A percentile compares a stretch with the other conserved stretches of the same genome.
Conservation (phyloP, 2,329 filamentous ascomycete species). For the Hypoxylon sp. region DNA sequence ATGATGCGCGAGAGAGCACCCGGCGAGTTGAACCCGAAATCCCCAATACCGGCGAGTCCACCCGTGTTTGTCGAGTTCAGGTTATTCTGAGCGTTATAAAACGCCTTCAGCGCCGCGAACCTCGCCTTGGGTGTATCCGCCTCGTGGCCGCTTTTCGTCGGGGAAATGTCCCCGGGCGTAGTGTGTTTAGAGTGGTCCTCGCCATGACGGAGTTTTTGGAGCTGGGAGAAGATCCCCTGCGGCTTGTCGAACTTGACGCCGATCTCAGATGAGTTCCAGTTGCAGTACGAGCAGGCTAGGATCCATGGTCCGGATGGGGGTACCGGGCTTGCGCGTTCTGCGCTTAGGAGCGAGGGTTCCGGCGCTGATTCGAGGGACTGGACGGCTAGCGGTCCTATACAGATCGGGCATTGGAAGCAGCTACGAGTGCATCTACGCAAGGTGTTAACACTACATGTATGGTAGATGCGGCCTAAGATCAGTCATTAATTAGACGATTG, state of each 20-base stretch:
- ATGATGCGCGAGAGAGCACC: conserved; percentile 89
- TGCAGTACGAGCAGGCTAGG: conserved; percentile 89
- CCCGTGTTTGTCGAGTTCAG: conserved; percentile 67
- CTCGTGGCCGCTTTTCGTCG: conserved; percentile 68
- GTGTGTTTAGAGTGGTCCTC: conserved; percentile 57
- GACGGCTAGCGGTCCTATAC: conserved; percentile 82
- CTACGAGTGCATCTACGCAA: conserved; percentile 83
- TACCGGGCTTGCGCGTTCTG: conserved; percentile 57
- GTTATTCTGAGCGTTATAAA: conserved; percentile 84
- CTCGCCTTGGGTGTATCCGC: conserved; percentile 62
- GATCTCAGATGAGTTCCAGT: conserved; percentile 91
- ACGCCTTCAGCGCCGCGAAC: conserved; percentile 80
- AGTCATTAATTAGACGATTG: conserved; percentile 5
- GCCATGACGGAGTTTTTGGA: conserved; percentile 77
- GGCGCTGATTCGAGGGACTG: conserved; percentile 74
- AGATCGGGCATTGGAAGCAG: conserved; percentile 95
- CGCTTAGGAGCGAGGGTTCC: conserved; percentile 59
- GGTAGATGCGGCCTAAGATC: not conserved
- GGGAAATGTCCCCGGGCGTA: conserved; percentile 43
- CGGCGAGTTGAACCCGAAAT: conserved; percentile 78
- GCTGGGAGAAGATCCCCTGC: conserved; percentile 85
- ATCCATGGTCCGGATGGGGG: conserved; percentile 72
- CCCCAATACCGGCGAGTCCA: conserved; percentile 61
- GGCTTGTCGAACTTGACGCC: conserved; percentile 91
- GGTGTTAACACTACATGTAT: conserved; percentile 13